These are phyloP conservation scores for Byssothecium circinans DNA, from an alignment of 2,329 filamentous ascomycete genomes.

Conservation along the genomic window DNA sequence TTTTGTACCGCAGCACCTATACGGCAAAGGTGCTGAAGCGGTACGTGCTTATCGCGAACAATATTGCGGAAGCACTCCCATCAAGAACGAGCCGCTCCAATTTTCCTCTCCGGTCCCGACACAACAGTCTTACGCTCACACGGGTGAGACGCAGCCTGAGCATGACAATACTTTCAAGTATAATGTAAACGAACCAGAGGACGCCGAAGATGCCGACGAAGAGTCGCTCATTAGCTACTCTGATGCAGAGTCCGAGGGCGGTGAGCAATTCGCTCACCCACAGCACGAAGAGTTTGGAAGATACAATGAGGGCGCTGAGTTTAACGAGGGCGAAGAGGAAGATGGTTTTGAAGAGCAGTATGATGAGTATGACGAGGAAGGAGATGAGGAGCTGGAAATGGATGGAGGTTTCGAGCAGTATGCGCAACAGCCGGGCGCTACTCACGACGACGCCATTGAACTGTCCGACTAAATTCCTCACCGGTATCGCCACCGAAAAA, in stretches of 20 bases:
- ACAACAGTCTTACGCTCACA: constrained; percentile 20
- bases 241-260: constrained; percentile 13
- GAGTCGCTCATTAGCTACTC: constrained; percentile 12
- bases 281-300: constrained; percentile 8
- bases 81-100: constrained; percentile 21
- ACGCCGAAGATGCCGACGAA: constrained; percentile 16
- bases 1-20: constrained; percentile 41
- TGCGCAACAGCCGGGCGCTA: constrained; percentile 24
- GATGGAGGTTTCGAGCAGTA: constrained; percentile 2
- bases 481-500: background rate
- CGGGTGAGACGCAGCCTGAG: constrained; percentile 4
- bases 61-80: constrained; percentile 11
- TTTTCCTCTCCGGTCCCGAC: constrained; percentile 28
- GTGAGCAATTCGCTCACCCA: constrained; percentile 8
- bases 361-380: constrained; percentile 2
- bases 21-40: constrained; percentile 37
- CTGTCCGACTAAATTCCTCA: constrained; percentile 27
- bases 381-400: constrained; percentile 3
- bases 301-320: background rate
- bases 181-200: constrained; percentile 15
- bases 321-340: constrained; percentile 3
- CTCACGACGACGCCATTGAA: constrained; percentile 40
- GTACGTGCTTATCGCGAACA: constrained; percentile 29
- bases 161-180: constrained; percentile 9
- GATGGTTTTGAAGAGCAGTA: background rate